Base-by-base conservation (phyloP, 2,329 filamentous ascomycete genomes). In the Fonsecaea pedrosoi region DNA sequence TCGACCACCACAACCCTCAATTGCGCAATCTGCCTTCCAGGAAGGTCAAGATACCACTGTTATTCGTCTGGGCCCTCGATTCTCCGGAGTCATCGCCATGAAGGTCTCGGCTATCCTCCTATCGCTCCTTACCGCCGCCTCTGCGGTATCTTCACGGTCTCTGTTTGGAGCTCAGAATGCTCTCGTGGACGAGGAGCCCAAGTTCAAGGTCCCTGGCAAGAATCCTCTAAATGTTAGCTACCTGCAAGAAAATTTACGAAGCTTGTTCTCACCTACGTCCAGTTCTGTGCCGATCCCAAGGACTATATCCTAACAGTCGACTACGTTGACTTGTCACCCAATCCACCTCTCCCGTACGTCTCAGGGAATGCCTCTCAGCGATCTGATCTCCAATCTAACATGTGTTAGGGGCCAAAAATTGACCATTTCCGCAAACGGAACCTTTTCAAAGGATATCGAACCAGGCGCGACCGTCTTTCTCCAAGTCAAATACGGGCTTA, bases 401-500 rank as follows among this genome's bases (percentile, higher is more conserved):
- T 18, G 7, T 45, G 9, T 65, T 72, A 98, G 95, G 77, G 95
- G 94, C 74, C 73, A 88, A 74, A 86, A 86, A 21, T 89, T 99
- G 62, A 83, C 85, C 66, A 96, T 99, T 82, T 87, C 87, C 71
- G 95, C 94, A 55, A 84, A 82, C 37, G 95, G 94, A 65, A 87
- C 82, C n/a, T 86, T 98, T 70, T 85, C 85, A 73, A 81, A 96
- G 75, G 80, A 84, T 60, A 88, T 99, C 71, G 86, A 88, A 63
- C 78, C 92, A 66, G 94, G 92, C 66, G 92, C 94, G 67, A 92
- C 91, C 74, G 90, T 97, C 69, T 84, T 90, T 56, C 79, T 99
- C 48, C 86, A 89, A 72, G 94, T 99, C 81, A 97, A 97, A 82
- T 97, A 96, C 79, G 94, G 94, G 68, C 84, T 97, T 72, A 97